Evolutionary conservation across 352 stramenopile species (phyloP).

Genomic region (Phytophthora sp.): DNA sequence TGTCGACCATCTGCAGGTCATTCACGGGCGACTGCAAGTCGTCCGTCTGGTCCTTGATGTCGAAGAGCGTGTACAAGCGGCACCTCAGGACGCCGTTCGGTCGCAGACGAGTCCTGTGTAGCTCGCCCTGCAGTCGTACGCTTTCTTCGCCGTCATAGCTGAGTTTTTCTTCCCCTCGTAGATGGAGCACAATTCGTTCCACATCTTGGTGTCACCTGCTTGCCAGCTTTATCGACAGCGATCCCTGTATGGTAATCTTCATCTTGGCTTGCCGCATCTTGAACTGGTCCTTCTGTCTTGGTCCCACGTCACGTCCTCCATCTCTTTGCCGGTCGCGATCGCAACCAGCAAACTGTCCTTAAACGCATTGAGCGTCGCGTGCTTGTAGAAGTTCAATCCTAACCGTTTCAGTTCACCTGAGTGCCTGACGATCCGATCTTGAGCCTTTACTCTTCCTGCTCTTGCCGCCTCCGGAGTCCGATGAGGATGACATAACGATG

Average conservation of each 20-base stretch:
- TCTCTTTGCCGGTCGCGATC: not conserved
- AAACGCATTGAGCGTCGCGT: conserved; percentile 19
- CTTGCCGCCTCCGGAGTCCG: not conserved
- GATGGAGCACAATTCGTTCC: not conserved
- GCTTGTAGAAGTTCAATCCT: conserved; percentile 28
- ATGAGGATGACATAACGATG: not conserved
- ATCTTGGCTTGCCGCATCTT: conserved; percentile 15
- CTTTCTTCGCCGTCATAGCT: conserved; percentile 7
- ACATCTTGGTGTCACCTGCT: conserved; percentile 9
- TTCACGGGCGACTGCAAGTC: conserved; percentile 4
- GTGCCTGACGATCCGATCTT: conserved; percentile 11
- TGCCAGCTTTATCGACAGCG: conserved; percentile 1
- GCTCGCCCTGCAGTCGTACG: conserved; percentile 7
- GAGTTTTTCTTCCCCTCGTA: not conserved
- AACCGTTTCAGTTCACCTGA: conserved; percentile 9
- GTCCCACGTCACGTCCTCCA: not conserved
- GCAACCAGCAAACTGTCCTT: conserved; percentile 12
- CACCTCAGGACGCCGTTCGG: not conserved
- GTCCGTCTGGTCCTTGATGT: conserved; percentile 5
- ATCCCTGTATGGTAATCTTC: conserved; percentile 7
- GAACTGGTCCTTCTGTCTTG: conserved; percentile 12
- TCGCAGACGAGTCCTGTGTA: conserved; percentile 2
- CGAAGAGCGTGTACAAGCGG: conserved; percentile 1
- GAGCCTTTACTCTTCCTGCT: conserved; percentile 1
- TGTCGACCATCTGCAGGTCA: conserved; percentile 17